These are phyloP conservation scores for Beauveria rudraprayagi DNA, from an alignment of 2,329 filamentous ascomycete species.

Conservation along the genomic window DNA sequence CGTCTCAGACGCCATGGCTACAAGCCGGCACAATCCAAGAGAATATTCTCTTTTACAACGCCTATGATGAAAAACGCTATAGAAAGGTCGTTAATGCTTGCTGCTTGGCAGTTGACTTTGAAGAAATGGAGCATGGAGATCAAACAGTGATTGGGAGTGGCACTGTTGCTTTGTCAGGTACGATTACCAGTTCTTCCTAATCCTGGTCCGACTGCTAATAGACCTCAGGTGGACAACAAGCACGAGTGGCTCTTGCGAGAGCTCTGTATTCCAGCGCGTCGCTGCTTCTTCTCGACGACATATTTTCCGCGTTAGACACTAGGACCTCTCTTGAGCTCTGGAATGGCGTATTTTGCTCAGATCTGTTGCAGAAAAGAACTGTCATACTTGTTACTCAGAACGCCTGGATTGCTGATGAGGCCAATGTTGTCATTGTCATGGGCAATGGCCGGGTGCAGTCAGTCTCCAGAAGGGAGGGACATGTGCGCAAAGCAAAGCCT, in stretches of 20 bases:
- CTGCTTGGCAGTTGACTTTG: slow-evolving; percentile 42
- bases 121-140: slow-evolving; percentile 42
- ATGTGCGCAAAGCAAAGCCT: slow-evolving; percentile 36
- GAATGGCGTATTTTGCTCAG: slow-evolving; percentile 48
- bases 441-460: slow-evolving; percentile 35
- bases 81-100: slow-evolving; percentile 47
- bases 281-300: slow-evolving; percentile 49
- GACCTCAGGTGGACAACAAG: slow-evolving; percentile 39
- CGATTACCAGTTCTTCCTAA: not conserved
- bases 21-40: slow-evolving; percentile 46
- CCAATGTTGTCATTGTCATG: slow-evolving; percentile 36
- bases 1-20: slow-evolving; percentile 49
- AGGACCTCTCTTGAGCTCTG: slow-evolving; percentile 49
- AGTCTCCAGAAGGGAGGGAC: slow-evolving; percentile 29
- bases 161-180: slow-evolving; percentile 44
- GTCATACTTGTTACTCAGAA: slow-evolving; percentile 50
- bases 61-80: slow-evolving; percentile 44
- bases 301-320: slow-evolving; percentile 53
- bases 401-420: slow-evolving; percentile 43
- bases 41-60: slow-evolving; percentile 46
- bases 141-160: slow-evolving; percentile 45
- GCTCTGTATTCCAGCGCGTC: slow-evolving; percentile 48
- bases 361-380: slow-evolving; percentile 46
- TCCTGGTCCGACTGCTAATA: not conserved
- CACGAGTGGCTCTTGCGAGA: slow-evolving; percentile 47